These are phyloP conservation scores for Boletus eberwhitei DNA, from an alignment of 768 basidiomycete species.

Conservation along the genomic window DNA sequence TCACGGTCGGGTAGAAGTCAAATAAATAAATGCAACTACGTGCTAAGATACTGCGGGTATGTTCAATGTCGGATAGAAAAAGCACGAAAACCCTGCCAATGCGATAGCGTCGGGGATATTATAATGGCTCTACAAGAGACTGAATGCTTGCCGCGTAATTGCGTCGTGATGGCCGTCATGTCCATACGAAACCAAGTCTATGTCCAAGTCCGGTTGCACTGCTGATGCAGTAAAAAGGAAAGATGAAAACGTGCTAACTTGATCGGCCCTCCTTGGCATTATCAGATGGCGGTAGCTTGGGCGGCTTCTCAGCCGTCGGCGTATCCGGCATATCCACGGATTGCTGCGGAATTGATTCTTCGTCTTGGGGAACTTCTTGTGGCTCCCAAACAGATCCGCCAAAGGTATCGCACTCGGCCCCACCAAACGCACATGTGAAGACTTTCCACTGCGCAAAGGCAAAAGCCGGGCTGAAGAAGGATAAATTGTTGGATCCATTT, in stretches of 20 bases:
- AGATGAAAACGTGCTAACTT: constrained; percentile 2
- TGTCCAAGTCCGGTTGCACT: neutral
- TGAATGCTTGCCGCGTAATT: constrained; percentile 6
- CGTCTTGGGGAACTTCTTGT: constrained; percentile 20
- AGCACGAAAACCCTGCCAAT: constrained; percentile 9
- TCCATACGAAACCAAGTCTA: constrained; percentile 5
- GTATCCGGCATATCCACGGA: constrained; percentile 14
- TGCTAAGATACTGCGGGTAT: neutral
- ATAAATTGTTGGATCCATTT: neutral
- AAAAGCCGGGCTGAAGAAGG: constrained; percentile 43
- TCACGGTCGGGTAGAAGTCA: constrained; percentile 15
- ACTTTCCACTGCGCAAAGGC: constrained; percentile 51
- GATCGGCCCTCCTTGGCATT: constrained; percentile 4
- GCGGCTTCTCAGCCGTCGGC: constrained; percentile 19
- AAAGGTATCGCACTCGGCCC: constrained; percentile 20
- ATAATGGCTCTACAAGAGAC: constrained; percentile 18
- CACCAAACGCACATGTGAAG: constrained; percentile 50
- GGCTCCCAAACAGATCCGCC: constrained; percentile 25
- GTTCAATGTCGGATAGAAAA: constrained; percentile 4
- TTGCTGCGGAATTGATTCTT: constrained; percentile 19
- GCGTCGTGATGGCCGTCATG: constrained; percentile 4
- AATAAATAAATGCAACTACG: constrained; percentile 2
- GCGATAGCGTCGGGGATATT: constrained; percentile 15
- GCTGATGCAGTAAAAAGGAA: constrained; percentile 4
- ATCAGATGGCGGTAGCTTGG: constrained; percentile 2